phyloP scores from a whole-genome alignment of 148 eudicot genomes.

The Diospyros lotus region DNA sequence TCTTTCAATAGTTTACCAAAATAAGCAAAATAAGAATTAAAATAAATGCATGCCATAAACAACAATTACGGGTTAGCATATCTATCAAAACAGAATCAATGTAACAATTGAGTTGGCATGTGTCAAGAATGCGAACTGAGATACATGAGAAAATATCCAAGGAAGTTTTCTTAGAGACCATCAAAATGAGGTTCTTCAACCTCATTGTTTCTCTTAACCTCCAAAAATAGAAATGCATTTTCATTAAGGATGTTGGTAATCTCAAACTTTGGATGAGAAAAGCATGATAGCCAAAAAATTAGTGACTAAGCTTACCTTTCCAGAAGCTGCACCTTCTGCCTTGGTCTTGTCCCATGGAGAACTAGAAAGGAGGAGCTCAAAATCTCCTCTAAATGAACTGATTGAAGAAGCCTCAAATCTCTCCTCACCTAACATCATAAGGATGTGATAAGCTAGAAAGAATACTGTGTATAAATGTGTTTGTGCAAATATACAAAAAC shows the following conservation, averaged over 20 bases:
- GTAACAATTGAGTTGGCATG: not conserved
- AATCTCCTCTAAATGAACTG: conserved; percentile 55
- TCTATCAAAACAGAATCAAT: not conserved
- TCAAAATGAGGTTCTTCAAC: too few relatives aligned
- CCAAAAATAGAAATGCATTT: not conserved
- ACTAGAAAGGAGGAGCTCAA: conserved; percentile 62
- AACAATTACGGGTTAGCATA: not conserved
- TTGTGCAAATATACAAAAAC: not conserved
- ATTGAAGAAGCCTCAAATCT: conserved; percentile 67
- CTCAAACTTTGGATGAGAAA: conserved; percentile 5
- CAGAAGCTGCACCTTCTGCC: conserved; percentile 70
- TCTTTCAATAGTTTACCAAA: too few relatives aligned
- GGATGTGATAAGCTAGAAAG: not conserved
- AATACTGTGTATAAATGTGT: not conserved
- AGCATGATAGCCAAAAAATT: not conserved
- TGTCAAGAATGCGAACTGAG: not conserved
- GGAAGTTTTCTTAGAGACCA: too few relatives aligned
- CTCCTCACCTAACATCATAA: conserved; percentile 63
- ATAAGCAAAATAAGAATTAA: not conserved
- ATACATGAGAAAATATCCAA: not conserved
- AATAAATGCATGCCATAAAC: not conserved
- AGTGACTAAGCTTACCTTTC: conserved; percentile 53
- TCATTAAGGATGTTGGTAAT: not conserved
- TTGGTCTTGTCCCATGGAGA: conserved; percentile 59
- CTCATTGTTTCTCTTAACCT: not conserved